phyloP scores from a whole-genome alignment of 441 rosid genomes.

The Viola pubescens region DNA sequence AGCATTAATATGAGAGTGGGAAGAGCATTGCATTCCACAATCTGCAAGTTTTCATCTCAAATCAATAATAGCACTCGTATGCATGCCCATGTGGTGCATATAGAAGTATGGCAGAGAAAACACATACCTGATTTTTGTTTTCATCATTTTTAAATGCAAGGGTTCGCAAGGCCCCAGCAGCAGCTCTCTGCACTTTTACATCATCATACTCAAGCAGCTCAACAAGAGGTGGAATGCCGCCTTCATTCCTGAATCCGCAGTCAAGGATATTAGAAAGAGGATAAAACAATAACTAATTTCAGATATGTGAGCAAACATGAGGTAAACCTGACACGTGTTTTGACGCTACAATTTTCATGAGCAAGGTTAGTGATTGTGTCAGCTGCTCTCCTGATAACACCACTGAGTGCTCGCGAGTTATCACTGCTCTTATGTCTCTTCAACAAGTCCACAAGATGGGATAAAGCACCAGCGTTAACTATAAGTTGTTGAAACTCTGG shows the following conservation, averaged over 20 bases:
- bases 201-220: slow-evolving; percentile 73
- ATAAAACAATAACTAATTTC: slow-evolving; percentile 11
- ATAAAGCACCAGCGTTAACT: slow-evolving; percentile 82
- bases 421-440: slow-evolving; percentile 51
- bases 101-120: neutral
- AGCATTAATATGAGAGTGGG: slow-evolving; percentile 89
- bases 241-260: slow-evolving; percentile 55
- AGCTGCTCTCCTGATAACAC: slow-evolving; percentile 82
- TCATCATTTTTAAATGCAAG: slow-evolving; percentile 93
- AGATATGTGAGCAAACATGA: slow-evolving; percentile 1
- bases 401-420: slow-evolving; percentile 50
- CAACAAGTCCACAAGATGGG: slow-evolving; percentile 66
- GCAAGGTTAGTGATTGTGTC: slow-evolving; percentile 96
- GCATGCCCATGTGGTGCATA: neutral
- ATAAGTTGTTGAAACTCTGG: slow-evolving; percentile 91
- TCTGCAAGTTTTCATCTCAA: slow-evolving; percentile 37
- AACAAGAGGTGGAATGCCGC: slow-evolving; percentile 90
- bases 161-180: slow-evolving; percentile 94
- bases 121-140: slow-evolving; percentile 57
- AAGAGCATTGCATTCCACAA: slow-evolving; percentile 81
- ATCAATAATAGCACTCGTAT: slow-evolving; percentile 13
- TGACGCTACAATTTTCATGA: slow-evolving; percentile 83
- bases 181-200: slow-evolving; percentile 85
- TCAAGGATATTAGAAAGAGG: slow-evolving; percentile 13
- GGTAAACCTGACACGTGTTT: slow-evolving; percentile 77